Evolutionary conservation across 2,329 filamentous ascomycete species (phyloP), one percentile per base, ranked within the genome.

Genomic region (Neophaeococcomyces aloes): DNA sequence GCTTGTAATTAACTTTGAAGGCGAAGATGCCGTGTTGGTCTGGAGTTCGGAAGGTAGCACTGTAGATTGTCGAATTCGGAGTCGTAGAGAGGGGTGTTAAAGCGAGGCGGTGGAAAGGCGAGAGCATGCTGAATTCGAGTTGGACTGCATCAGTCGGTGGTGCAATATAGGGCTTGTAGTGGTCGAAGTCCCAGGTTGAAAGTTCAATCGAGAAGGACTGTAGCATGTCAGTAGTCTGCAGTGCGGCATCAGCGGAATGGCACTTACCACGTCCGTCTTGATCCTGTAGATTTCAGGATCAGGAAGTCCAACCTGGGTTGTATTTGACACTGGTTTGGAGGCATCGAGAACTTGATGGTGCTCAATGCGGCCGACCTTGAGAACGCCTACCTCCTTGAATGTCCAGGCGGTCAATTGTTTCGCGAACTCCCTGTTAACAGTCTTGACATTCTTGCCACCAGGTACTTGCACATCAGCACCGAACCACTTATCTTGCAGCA

Each of bases 11-110:
- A 65, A 96, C 75, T 61, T 81, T 79, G 75, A 98, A 96, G 69
- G 94, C 94, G 75, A 96, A 98, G 67, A 98, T 95, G 61, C 91
- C 91, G 69, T 98, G 91, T 67, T 98, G 91, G 63, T 98, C 91
- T 3, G 91, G 91, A 3, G 89, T 75, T 51, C 74, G 83, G 67
- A 98, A 95, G 18, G 76, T 74, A 35, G 76, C 74, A 50, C 75
- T 74, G 70, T 81, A 98, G 49, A 83, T 74, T 38, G 84, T 81
- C 51, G 79, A 78, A 56, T 85, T 80, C 43, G 72, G 64, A 1
- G 79, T 81, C 19, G 70, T 71, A 25, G 66, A 64, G 7, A 70
- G 62, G 11, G 77, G 75, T 7, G 68, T 57, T 25, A 98, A 79
- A 47, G 79, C 72, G 27, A 96, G 74, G 32, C 91, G 88, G 69